phyloP scores from a whole-genome alignment of 2,329 filamentous ascomycete genomes.

The Taxawa tesnikishii region DNA sequence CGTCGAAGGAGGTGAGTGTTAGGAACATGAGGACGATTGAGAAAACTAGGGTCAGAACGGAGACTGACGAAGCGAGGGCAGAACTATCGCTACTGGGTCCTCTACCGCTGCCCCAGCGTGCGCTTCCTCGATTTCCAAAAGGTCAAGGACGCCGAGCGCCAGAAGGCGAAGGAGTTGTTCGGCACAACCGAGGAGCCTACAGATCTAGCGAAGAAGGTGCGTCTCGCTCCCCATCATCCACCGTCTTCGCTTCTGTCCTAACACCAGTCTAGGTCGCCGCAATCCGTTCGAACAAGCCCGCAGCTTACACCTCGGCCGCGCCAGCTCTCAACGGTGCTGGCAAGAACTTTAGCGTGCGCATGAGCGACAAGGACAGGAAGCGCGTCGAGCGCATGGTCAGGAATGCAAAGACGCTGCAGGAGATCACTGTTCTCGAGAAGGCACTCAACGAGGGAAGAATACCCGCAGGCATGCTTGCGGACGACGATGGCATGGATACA shows the following conservation, averaged over 20 bases:
- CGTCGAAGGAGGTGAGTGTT: slow-evolving; percentile 71
- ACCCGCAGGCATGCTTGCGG: slow-evolving; percentile 39
- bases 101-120: slow-evolving; percentile 75
- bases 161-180: slow-evolving; percentile 67
- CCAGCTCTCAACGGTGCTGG: slow-evolving; percentile 25
- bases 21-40: slow-evolving; percentile 3
- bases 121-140: slow-evolving; percentile 89
- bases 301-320: slow-evolving; percentile 33
- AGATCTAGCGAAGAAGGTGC: slow-evolving; percentile 60
- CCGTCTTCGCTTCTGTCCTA: not conserved
- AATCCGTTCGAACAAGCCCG: slow-evolving; percentile 67
- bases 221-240: slow-evolving; percentile 5
- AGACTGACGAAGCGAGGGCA: slow-evolving; percentile 23
- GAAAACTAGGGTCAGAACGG: slow-evolving; percentile 4
- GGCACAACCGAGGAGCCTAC: slow-evolving; percentile 62
- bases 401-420: slow-evolving; percentile 77
- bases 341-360: slow-evolving; percentile 26
- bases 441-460: slow-evolving; percentile 81
- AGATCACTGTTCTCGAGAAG: slow-evolving; percentile 84
- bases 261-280: slow-evolving; percentile 52
- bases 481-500: slow-evolving; percentile 19
- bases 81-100: slow-evolving; percentile 86
- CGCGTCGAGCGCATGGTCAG: slow-evolving; percentile 76
- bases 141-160: slow-evolving; percentile 75
- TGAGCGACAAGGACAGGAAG: slow-evolving; percentile 81